Evolutionary conservation across 1,284 basidiomycete genomes (phyloP).

Genomic region (Gymnopus androsaceus): DNA sequence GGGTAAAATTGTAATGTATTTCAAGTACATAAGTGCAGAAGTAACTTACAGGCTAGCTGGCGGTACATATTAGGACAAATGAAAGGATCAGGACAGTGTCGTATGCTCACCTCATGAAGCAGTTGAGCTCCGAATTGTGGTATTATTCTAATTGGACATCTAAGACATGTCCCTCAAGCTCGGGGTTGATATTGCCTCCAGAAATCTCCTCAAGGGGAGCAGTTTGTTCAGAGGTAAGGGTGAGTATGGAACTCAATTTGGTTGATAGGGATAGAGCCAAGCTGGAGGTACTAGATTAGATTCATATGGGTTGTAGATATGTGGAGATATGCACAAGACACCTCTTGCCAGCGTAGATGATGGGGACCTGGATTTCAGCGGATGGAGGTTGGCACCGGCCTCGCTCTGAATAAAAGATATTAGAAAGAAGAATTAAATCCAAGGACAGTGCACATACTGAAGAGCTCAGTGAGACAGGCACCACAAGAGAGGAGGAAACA

Average conservation of each 20-base stretch:
- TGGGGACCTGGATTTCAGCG: conserved; percentile 96
- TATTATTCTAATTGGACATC: no score
- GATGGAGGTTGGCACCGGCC: conserved; percentile 93
- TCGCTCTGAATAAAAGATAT: conserved; percentile 67
- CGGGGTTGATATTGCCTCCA: conserved; percentile 81
- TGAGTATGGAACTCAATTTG: conserved; percentile 92
- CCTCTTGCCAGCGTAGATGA: conserved; percentile 99
- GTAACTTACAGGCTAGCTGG: no score
- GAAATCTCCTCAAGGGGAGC: conserved; percentile 82
- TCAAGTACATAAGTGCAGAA: no score
- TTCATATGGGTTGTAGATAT: neutral
- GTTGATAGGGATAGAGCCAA: conserved; percentile 91
- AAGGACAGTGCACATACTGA: conserved; percentile 59
- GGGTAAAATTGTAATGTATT: no score
- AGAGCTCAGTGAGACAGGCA: conserved; percentile 96
- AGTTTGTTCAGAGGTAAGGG: conserved; percentile 68
- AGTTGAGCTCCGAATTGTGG: no score
- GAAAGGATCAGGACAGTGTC: no score
- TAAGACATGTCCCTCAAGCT: conserved; percentile 90
- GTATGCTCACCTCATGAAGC: no score
- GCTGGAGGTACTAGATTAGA: conserved; percentile 39
- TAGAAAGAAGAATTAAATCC: conserved; percentile 11
- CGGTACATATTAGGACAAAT: no score
- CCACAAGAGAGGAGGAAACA: conserved; percentile 97
- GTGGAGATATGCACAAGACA: conserved; percentile 70